phyloP scores from a whole-genome alignment of 148 eudicot genomes.

The Vaccinium macrocarpon region DNA sequence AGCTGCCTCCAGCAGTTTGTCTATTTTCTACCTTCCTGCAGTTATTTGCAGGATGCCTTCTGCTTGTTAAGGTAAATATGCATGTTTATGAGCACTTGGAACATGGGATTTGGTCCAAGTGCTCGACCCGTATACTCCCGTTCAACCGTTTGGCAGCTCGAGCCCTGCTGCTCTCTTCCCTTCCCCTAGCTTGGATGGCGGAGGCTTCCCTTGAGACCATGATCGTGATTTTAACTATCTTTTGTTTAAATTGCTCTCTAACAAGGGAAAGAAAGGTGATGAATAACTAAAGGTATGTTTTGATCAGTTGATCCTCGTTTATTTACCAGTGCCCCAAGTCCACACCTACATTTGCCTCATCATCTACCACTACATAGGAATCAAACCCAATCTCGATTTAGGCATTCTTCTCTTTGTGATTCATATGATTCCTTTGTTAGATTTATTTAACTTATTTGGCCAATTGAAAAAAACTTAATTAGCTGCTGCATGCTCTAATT shows the following conservation, averaged over 20 bases:
- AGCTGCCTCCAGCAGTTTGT: neutral
- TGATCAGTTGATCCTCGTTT: neutral
- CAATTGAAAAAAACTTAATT: neutral
- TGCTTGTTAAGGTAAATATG: neutral
- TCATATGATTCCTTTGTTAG: neutral
- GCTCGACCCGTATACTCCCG: neutral
- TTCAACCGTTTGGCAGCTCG: neutral
- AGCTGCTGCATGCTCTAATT: conserved; percentile 9
- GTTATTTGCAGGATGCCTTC: neutral
- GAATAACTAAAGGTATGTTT: neutral
- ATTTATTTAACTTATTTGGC: neutral
- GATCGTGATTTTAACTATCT: neutral
- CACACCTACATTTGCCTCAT: neutral
- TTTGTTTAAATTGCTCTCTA: neutral
- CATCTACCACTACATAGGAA: neutral
- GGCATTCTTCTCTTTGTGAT: neutral
- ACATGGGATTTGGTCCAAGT: neutral
- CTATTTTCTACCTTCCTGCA: neutral
- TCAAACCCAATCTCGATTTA: neutral
- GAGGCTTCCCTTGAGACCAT: neutral
- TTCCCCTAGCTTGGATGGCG: neutral
- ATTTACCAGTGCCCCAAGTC: neutral
- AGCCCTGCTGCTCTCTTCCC: neutral
- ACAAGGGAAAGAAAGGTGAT: neutral
- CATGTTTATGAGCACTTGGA: neutral